Evolutionary conservation across 805 yeast genomes (phyloP).

Genomic region (Pichia membranifaciens): DNA sequence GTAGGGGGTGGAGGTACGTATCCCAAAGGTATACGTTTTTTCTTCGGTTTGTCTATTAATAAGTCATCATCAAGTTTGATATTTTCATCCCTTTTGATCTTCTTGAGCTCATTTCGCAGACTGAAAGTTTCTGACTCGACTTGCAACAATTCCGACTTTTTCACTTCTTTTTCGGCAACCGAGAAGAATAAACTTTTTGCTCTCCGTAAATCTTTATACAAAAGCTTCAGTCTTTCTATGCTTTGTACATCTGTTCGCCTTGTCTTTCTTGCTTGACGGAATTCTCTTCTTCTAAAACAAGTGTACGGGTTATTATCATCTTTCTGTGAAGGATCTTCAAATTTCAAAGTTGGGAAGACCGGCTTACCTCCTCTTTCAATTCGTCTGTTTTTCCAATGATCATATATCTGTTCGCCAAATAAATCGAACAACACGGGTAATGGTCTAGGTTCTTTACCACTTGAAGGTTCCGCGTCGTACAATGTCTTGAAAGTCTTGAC

Average conservation of each 20-base stretch:
- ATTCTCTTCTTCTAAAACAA: slow-evolving; percentile 92
- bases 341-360: slow-evolving; percentile 69
- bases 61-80: slow-evolving; percentile 80
- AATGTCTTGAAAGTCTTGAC: slow-evolving; percentile 53
- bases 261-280: slow-evolving; percentile 92
- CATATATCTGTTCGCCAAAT: slow-evolving; percentile 65
- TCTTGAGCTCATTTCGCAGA: slow-evolving; percentile 64
- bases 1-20: slow-evolving; percentile 12
- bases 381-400: slow-evolving; percentile 77
- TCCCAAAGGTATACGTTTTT: slow-evolving; percentile 40
- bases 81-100: slow-evolving; percentile 66
- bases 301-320: slow-evolving; percentile 94
- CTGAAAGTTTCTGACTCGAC: slow-evolving; percentile 65
- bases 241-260: slow-evolving; percentile 90
- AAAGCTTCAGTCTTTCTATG: slow-evolving; percentile 69
- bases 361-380: slow-evolving; percentile 62
- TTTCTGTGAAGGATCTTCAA: slow-evolving; percentile 74
- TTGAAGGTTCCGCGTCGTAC: slow-evolving; percentile 43
- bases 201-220: slow-evolving; percentile 70
- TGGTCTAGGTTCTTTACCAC: slow-evolving; percentile 37
- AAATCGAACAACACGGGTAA: slow-evolving; percentile 42
- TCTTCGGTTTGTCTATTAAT: slow-evolving; percentile 56
- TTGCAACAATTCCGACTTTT: slow-evolving; percentile 54
- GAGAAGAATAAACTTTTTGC: slow-evolving; percentile 64
- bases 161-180: slow-evolving; percentile 70